Percentiles rank a stretch among this genome's conserved stretches.
These are phyloP conservation scores for Hylodesmum podocarpum DNA, from an alignment of 306 rosid genomes.

Conservation along the genomic window DNA sequence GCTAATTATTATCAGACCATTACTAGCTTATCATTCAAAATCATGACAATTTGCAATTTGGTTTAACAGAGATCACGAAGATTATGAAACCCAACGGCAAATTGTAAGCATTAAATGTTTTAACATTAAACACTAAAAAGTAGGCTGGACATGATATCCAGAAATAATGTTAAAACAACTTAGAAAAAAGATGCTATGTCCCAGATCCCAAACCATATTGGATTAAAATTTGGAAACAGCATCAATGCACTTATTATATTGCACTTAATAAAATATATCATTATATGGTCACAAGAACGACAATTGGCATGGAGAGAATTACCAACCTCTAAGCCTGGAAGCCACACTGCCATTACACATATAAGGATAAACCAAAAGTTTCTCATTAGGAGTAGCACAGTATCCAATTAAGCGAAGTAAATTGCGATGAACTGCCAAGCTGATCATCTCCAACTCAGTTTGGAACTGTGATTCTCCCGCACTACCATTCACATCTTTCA, in stretches of 20 bases:
- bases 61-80: background rate
- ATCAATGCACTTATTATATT: background rate
- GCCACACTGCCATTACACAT: slow-evolving; percentile 98
- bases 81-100: background rate
- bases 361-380: slow-evolving; percentile 89
- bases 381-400: slow-evolving; percentile 80
- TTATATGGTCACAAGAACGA: background rate
- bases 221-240: background rate
- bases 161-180: background rate
- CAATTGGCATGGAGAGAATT: slow-evolving; percentile 1
- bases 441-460: slow-evolving; percentile 97
- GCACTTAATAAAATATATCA: background rate
- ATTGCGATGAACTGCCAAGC: slow-evolving; percentile 93
- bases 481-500: slow-evolving; percentile 83
- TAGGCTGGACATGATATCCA: background rate
- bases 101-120: background rate
- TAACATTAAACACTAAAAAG: background rate
- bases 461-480: slow-evolving; percentile 90
- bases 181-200: background rate
- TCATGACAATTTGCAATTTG: background rate
- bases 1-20: background rate
- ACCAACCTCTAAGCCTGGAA: slow-evolving; percentile 84
- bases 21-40: background rate
- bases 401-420: slow-evolving; percentile 84
- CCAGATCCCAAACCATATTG: background rate